These are phyloP conservation scores for Paramecium tetraurelia DNA, from an alignment of 73 alveolate species.

Conservation along the genomic window DNA sequence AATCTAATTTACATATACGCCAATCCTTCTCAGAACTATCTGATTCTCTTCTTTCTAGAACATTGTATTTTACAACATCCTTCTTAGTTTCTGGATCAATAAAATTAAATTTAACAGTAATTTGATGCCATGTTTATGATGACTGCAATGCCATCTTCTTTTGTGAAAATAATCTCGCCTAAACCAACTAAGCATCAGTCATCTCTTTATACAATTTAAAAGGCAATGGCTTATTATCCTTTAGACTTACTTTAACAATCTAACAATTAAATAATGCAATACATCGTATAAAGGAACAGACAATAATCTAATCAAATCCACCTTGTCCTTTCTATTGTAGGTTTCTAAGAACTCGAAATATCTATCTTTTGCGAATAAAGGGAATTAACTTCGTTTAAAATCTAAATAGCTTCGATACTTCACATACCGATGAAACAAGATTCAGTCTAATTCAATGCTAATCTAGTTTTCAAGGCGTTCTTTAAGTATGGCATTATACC, in stretches of 20 bases:
- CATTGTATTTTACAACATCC: conserved; percentile 60
- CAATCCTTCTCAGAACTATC: conserved; percentile 58
- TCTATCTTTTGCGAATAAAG: conserved; percentile 57
- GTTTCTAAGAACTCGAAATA: conserved; percentile 56
- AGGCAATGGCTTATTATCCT: conserved; percentile 55
- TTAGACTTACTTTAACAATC: conserved; percentile 37
- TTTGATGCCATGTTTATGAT: conserved; percentile 50
- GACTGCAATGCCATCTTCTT: conserved; percentile 21
- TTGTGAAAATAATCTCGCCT: conserved; percentile 47
- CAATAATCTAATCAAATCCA: conserved; percentile 54
- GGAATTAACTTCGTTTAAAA: conserved; percentile 49
- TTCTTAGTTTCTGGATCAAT: conserved; percentile 31
- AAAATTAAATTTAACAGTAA: conserved; percentile 48
- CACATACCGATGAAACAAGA: conserved; percentile 38
- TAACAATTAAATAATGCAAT: not conserved
- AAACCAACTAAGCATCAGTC: conserved; percentile 46
- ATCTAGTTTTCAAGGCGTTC: conserved; percentile 20
- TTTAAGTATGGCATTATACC: not conserved
- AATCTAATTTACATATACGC: conserved; percentile 61
- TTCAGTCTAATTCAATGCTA: conserved; percentile 50
- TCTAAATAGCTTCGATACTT: not conserved
- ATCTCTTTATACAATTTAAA: conserved; percentile 46
- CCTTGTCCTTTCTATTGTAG: conserved; percentile 57
- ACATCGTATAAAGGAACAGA: conserved; percentile 64
- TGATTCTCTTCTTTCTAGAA: conserved; percentile 60